Evolutionary conservation across 441 rosid species (phyloP), one percentile per base, ranked within the genome.

Genomic region (Hura crepitans): DNA sequence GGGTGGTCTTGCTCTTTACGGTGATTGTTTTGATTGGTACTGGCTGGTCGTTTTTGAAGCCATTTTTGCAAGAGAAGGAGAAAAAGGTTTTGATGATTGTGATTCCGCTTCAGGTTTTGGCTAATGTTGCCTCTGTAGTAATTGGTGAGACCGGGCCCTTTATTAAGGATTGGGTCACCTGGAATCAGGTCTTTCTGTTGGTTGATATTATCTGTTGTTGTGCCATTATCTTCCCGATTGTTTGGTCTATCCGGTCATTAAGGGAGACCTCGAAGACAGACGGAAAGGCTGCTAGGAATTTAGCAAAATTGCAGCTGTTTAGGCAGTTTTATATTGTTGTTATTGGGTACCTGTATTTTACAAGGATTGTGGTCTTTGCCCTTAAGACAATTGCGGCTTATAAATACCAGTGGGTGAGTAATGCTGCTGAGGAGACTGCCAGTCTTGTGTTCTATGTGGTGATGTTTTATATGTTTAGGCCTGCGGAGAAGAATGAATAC

Each of bases 71-170:
- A 76, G 94, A 94, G 84, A 88, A 82, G 79, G 94, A 94, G 78
- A 94, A 91, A 92, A 91, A 90, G 49, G 96, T 91, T 3, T 78
- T 88, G 85, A 91, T 88, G 84, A 88, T 95, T 64, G 98, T 89
- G 82, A 83, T 90, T 31, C 99, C 99, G 0, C 90, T 85, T 53
- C 99, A 90, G 85, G 98, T 92, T 43, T 46, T 86, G 49, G 97
- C 99, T 63, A 92, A 95, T 78, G 73, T 95, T 58, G 99, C 99
- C 22, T 92, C 95, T 0, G 78, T 81, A 14, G 98, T 95, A 71
- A 95, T 89, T 54, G 99, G 97, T 23, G 98, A 95, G 77, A 95
- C 99, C 0, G 97, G 99, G 1, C 97, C 98, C 1, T 95, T 95
- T 61, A 87, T 88, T 28, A 86, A 81, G 75, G 98, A 95, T 43